Base-by-base conservation (phyloP, 768 basidiomycete genomes). In the Leccinum disarticulatum region DNA sequence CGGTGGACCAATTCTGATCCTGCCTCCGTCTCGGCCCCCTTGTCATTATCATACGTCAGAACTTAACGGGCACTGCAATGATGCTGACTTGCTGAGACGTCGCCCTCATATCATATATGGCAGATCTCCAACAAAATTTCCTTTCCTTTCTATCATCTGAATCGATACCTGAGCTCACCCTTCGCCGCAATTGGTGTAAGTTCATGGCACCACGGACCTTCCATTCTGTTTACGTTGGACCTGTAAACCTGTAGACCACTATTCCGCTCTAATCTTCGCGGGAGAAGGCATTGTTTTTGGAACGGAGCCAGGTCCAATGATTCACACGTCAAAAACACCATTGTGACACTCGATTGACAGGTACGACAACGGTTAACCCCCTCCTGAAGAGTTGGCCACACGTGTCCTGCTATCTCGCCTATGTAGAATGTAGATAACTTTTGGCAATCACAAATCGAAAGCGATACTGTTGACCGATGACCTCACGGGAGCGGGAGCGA, bases 251-350 rank as follows among this genome's bases (percentile, higher is more conserved):
- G 22, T 54, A 31, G 19, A 58, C 54, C 54, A 59, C 41, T 54
- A 62, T 17, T 43, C 28, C 27, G 17, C 22, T n/a, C 27, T 35
- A 59, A 71, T 63, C 62, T 61, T 70, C 67, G 68, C 69, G 69
- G 69, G 70, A 70, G 70, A 70, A 71, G 67, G 35, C 6, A 17
- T 52, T 13, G 5, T 43, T 27, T 35, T 54, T 56, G 14, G 35
- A 38, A 28, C 14, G 56, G 53, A 33, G 25, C 50, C 31, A 51
- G 57, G 63, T 66, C 60, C 53, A 36, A 14, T 36, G 36, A 54
- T 71, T 69, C 64, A 64, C 60, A 71, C 62, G 60, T 52, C 59
- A 58, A 55, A 60, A 25, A 38, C 19, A 46, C 19, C 43, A 43
- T 43, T 43, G 43, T 46, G n/a, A 30, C 54, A 31, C 41, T n/a